phyloP scores from a whole-genome alignment of 352 stramenopile species.

The Pythium myriotylum region DNA sequence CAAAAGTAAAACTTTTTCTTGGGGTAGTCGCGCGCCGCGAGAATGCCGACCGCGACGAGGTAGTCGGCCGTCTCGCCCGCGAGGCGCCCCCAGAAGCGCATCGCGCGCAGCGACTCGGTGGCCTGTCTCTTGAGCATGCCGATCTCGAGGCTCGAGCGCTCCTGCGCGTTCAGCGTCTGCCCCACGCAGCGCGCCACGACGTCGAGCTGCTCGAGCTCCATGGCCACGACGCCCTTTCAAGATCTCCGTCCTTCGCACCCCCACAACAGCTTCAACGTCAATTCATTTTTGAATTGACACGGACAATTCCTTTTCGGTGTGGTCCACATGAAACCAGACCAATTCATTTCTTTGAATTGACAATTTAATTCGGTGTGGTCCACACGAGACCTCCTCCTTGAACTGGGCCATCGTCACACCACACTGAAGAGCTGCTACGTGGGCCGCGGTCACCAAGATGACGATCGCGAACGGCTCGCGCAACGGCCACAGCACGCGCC shows the following conservation, averaged over 20 bases:
- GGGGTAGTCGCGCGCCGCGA: slow-evolving; percentile 63
- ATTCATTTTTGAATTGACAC: slow-evolving; percentile 28
- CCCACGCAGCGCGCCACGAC: slow-evolving; percentile 70
- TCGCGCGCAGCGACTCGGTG: slow-evolving; percentile 59
- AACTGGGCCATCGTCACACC: neutral
- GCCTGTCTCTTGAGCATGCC: slow-evolving; percentile 68
- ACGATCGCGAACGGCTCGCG: slow-evolving; percentile 2
- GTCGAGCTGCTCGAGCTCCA: slow-evolving; percentile 81
- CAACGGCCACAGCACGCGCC: slow-evolving; percentile 4
- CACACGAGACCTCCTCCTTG: slow-evolving; percentile 7
- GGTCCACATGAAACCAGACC: slow-evolving; percentile 9
- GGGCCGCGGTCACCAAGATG: neutral
- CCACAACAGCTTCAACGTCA: slow-evolving; percentile 3
- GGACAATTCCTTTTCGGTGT: too few species aligned
- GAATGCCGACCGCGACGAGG: slow-evolving; percentile 58
- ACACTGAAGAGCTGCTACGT: neutral
- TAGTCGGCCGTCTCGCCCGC: slow-evolving; percentile 70
- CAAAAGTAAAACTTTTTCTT: slow-evolving; percentile 90
- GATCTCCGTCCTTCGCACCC: too few species aligned
- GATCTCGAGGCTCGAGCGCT: slow-evolving; percentile 78
- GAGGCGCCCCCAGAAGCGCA: slow-evolving; percentile 78
- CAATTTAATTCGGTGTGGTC: slow-evolving; percentile 19
- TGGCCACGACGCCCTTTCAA: slow-evolving; percentile 28
- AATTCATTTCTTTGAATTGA: too few species aligned
- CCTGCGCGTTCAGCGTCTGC: slow-evolving; percentile 68